Conservation (phyloP, 2,329 filamentous ascomycete genomes). For the Sphaerulina vaccinii region DNA sequence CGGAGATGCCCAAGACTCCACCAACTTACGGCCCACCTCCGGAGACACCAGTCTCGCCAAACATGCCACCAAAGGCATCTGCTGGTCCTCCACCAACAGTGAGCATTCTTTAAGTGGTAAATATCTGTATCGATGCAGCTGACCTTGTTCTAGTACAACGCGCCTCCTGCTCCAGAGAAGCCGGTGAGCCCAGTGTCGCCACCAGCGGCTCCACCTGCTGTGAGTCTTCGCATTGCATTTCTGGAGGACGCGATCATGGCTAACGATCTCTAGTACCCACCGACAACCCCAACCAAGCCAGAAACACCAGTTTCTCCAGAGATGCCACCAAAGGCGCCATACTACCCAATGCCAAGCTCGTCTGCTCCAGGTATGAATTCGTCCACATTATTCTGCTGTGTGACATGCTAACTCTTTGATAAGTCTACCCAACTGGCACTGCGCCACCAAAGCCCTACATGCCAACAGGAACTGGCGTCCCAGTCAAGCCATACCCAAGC, state of each 20-base stretch:
- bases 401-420: no score
- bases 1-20: no score
- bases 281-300: not conserved
- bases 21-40: not conserved
- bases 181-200: not conserved
- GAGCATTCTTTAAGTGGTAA: no score
- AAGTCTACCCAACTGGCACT: slow-evolving; percentile 17
- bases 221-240: not conserved
- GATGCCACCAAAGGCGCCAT: slow-evolving; percentile 1
- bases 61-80: not conserved
- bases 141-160: no score
- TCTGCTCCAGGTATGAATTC: not conserved
- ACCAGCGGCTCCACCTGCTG: slow-evolving; percentile 2
- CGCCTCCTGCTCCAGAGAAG: no score
- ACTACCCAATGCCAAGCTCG: not conserved
- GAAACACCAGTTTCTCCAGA: not conserved
- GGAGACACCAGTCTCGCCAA: not conserved
- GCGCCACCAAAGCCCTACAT: slow-evolving; percentile 6
- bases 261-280: not conserved
- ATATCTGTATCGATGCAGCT: no score
- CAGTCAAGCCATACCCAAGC: slow-evolving; percentile 2
- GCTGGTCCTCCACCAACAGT: not conserved
- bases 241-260: not conserved
- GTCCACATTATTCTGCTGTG: not conserved
- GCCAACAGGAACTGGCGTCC: slow-evolving; percentile 3